Evolutionary conservation across 2,329 filamentous ascomycete species (phyloP), one percentile per base, ranked within the genome.

Genomic region (Mollisiaceae sp.): DNA sequence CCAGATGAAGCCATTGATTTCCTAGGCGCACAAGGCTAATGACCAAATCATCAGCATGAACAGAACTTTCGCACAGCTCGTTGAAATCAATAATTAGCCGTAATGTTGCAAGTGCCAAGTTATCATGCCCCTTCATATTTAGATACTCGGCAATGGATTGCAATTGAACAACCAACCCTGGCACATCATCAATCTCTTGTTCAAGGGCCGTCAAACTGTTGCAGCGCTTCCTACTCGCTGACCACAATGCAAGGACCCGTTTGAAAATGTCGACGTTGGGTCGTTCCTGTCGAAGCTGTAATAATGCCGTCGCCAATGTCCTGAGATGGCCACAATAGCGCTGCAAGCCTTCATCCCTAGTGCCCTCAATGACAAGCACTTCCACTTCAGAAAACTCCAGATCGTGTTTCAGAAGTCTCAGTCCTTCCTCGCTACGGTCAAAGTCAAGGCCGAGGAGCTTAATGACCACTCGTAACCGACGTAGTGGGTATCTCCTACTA

Each of bases 1-100:
- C 89, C 66, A 90, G 80, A 5, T 82, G 80, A 52, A 87, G 79
- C 71, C 88, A 86, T 67, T 88, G 84, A 8, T 83, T 70, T 1
- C 82, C 84, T 8, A 89, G 77, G 15, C 79, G 59, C 35, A 69
- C 68, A 55, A 74, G 72, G 59, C 77, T 68, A 78, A 82, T 27
- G 81, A 78, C 66, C 75, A 79, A 39, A 74, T 74, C 52, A 82
- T 78, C 27, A 79, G 77, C 64, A 77, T 78, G 2, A 78, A 81
- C 65, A 67, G 70, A 66, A 3, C 71, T 69, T 22, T 77, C 74
- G 55, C 79, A 78, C 36, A 86, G 72, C 69, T 86, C 82, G 12
- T 82, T 74, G 1, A 83, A 74, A 32, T 79, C 81, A 6, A 81
- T 73, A 14, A 85, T 75, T 32, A 87, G 69, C 59, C 82, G 79